Percentiles rank a stretch among this genome's conserved stretches.
These are phyloP conservation scores for Globisporangium sylvaticum DNA, from an alignment of 352 stramenopile species.

Conservation along the genomic window DNA sequence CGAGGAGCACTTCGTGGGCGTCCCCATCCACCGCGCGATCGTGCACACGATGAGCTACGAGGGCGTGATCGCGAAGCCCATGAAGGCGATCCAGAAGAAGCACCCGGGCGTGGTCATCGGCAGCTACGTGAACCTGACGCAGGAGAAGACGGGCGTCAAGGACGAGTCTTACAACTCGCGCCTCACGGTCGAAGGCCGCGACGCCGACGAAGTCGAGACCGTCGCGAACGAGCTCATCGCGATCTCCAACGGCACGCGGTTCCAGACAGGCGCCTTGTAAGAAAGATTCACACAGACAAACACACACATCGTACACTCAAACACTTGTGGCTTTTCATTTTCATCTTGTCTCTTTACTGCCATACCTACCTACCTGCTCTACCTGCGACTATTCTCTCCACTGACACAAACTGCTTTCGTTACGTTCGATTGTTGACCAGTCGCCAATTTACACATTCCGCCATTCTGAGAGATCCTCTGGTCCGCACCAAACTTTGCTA, in stretches of 20 bases:
- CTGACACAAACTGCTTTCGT: not conserved
- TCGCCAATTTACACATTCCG: not conserved
- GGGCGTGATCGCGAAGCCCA: constrained; percentile 56
- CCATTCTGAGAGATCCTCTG: too few species aligned
- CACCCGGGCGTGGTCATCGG: constrained; percentile 71
- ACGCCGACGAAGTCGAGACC: constrained; percentile 47
- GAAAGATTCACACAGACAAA: constrained; percentile 61
- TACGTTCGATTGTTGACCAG: not conserved
- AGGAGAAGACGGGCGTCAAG: constrained; percentile 39
- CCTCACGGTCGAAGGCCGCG: constrained; percentile 60
- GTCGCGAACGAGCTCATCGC: constrained; percentile 39
- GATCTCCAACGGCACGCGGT: constrained; percentile 25
- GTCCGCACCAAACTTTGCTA: not conserved
- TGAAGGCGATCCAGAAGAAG: constrained; percentile 63
- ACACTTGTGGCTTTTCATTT: not conserved
- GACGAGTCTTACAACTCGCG: constrained; percentile 68
- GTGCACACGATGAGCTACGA: constrained; percentile 63
- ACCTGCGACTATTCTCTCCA: not conserved
- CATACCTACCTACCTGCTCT: not conserved
- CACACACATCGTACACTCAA: constrained; percentile 7
- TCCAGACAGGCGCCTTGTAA: constrained; percentile 6
- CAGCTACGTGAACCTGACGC: constrained; percentile 81
- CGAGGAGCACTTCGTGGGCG: constrained; percentile 71
- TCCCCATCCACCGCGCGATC: constrained; percentile 74
- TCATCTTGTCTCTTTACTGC: not conserved